phyloP scores from a whole-genome alignment of 176 grass and related monocot species.

The Rhynchospora pubera region DNA sequence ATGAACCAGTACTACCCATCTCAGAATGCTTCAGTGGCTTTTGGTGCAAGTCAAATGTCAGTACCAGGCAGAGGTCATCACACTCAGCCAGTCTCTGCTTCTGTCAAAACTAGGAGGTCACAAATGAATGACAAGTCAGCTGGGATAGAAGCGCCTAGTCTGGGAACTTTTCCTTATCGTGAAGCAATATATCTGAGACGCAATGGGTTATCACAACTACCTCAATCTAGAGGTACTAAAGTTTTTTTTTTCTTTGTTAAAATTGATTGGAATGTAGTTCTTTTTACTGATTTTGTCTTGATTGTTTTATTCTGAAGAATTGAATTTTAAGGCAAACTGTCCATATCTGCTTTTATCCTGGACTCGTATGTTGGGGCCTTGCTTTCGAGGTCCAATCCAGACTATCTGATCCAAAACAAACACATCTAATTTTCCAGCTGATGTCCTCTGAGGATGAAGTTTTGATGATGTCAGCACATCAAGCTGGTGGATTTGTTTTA shows the following conservation, averaged over 20 bases:
- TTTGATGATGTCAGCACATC: no score
- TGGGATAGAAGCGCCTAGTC: conserved; percentile 37
- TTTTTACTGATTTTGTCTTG: not conserved
- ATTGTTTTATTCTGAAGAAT: not conserved
- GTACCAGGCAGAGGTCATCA: not conserved
- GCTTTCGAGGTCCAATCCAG: conserved; percentile 21
- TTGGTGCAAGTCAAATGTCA: conserved; percentile 21
- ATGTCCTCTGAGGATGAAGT: no score
- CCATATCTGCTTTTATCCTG: conserved; percentile 11
- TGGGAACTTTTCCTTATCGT: conserved; percentile 30
- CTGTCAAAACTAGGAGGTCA: conserved; percentile 31
- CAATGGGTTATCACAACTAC: conserved; percentile 43
- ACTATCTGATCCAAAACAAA: no score
- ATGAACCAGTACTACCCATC: conserved; percentile 43
- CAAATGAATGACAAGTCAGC: conserved; percentile 35
- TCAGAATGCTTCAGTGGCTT: conserved; percentile 25
- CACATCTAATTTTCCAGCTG: no score
- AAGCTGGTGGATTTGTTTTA: conserved; percentile 7
- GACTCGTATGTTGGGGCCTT: not conserved
- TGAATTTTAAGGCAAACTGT: conserved; percentile 3
- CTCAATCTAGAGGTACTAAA: conserved; percentile 39
- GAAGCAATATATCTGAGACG: conserved; percentile 37
- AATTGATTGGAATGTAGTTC: conserved; percentile 7
- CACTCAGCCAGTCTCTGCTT: conserved; percentile 24
- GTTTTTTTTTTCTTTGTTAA: not conserved